Percentiles rank a stretch among this genome's conserved stretches.
Evolutionary conservation across 805 yeast species (phyloP).

Genomic region (Candida caryicola): DNA sequence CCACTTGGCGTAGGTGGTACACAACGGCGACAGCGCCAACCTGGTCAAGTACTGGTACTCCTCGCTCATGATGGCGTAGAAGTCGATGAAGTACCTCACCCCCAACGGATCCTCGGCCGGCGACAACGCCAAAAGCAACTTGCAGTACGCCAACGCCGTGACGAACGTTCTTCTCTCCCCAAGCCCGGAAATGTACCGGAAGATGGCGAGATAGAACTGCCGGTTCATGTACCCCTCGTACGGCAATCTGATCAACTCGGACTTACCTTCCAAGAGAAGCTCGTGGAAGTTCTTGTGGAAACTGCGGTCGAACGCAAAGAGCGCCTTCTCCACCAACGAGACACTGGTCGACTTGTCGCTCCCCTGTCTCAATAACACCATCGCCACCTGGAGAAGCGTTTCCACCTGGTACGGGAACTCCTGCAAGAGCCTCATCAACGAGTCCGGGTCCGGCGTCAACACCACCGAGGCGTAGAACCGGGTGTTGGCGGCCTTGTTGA

Average conservation of each 20-base stretch:
- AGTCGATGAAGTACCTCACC: conserved; percentile 78
- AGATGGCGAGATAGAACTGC: conserved; percentile 69
- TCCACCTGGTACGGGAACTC: conserved; percentile 72
- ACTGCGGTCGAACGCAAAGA: conserved; percentile 77
- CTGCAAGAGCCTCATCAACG: conserved; percentile 56
- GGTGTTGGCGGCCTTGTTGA: conserved; percentile 41
- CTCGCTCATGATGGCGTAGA: conserved; percentile 64
- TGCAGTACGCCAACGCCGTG: conserved; percentile 77
- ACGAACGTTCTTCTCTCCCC: conserved; percentile 74
- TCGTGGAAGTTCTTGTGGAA: conserved; percentile 57
- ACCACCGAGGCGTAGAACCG: conserved; percentile 63
- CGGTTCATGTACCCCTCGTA: conserved; percentile 73
- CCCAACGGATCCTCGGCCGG: conserved; percentile 86
- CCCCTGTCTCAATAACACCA: conserved; percentile 73
- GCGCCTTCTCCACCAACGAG: conserved; percentile 71
- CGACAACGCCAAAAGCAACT: conserved; percentile 61
- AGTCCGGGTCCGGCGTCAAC: conserved; percentile 76
- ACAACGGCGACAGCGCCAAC: conserved; percentile 54
- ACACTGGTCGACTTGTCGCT: conserved; percentile 64
- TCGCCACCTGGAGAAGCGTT: conserved; percentile 74
- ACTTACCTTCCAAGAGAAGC: conserved; percentile 43
- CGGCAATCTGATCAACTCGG: conserved; percentile 66
- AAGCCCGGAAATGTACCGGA: conserved; percentile 65
- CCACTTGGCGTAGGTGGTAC: conserved; percentile 62
- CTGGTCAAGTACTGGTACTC: conserved; percentile 63